phyloP scores from a whole-genome alignment of 306 rosid species.

The Prunus fruticosa region DNA sequence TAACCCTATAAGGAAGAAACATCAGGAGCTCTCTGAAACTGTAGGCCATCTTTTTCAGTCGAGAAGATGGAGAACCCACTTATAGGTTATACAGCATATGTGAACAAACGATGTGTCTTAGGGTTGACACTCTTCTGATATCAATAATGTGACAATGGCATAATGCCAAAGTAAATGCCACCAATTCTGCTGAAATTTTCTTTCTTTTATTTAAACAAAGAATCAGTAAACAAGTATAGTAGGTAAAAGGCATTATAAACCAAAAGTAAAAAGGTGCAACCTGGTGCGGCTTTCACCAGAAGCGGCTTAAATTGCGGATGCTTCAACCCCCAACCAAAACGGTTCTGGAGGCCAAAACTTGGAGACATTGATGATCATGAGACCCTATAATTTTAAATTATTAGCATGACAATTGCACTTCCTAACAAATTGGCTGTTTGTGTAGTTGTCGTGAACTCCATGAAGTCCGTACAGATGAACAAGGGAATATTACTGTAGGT shows the following conservation, averaged over 20 bases:
- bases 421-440: constrained; percentile 44
- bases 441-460: constrained; percentile 88
- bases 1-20: too few relatives aligned
- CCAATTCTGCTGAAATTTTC: not conserved
- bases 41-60: too few relatives aligned
- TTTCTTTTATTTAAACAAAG: constrained; percentile 10
- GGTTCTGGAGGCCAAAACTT: not conserved
- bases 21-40: too few relatives aligned
- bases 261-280: not conserved
- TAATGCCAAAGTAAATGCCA: too few relatives aligned
- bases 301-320: constrained; percentile 2
- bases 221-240: not conserved
- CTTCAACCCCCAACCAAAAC: not conserved
- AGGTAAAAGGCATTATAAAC: not conserved
- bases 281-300: constrained; percentile 9
- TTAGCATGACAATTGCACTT: not conserved
- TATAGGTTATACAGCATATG: too few relatives aligned
- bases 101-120: too few relatives aligned
- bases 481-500: constrained; percentile 86
- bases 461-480: constrained; percentile 52
- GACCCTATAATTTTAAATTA: not conserved
- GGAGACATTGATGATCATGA: not conserved
- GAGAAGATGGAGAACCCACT: too few relatives aligned
- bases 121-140: too few relatives aligned
- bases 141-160: too few relatives aligned